Evolutionary conservation across 345 rosid species (phyloP).

Genomic region (Erodium maritimum): DNA sequence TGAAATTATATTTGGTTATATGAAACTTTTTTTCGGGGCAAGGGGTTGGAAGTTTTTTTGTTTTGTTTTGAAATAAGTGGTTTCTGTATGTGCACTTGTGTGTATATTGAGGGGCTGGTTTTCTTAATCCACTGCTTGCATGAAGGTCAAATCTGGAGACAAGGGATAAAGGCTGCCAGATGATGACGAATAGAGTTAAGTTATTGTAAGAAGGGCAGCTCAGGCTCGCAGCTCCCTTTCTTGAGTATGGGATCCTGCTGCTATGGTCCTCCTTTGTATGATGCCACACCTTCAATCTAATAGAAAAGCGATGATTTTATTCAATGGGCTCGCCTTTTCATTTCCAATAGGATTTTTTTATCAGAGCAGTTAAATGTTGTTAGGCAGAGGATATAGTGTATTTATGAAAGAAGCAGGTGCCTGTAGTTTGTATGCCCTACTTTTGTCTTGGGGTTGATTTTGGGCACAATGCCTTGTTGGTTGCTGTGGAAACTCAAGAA

Average conservation of each 20-base stretch:
- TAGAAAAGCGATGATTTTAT: slow-evolving; percentile 31
- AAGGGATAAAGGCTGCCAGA: neutral
- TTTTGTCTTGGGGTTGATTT: too few relatives aligned
- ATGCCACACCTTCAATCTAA: slow-evolving; percentile 31
- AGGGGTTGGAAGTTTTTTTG: too few relatives aligned
- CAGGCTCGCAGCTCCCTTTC: too few relatives aligned
- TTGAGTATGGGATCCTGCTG: too few relatives aligned
- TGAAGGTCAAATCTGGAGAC: slow-evolving; percentile 2
- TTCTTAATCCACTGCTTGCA: neutral
- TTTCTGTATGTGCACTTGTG: neutral
- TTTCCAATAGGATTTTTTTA: slow-evolving; percentile 10
- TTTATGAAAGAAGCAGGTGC: too few relatives aligned
- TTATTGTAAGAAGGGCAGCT: slow-evolving; percentile 22
- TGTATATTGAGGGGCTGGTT: too few relatives aligned
- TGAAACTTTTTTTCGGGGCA: too few relatives aligned
- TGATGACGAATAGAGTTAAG: slow-evolving; percentile 16
- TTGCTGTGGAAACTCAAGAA: too few relatives aligned
- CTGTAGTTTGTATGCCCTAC: too few relatives aligned
- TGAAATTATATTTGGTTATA: too few relatives aligned
- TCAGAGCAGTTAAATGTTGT: slow-evolving; percentile 7
- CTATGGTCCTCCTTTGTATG: slow-evolving; percentile 36
- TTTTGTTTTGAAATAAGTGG: too few relatives aligned
- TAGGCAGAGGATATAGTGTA: neutral
- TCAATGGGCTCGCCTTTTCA: slow-evolving; percentile 8
- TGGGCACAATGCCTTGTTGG: too few relatives aligned